Percentiles rank a stretch among this genome's conserved stretches.
Conservation (phyloP, 1,139 yeast species). For the Debaryomyces coudertii region DNA sequence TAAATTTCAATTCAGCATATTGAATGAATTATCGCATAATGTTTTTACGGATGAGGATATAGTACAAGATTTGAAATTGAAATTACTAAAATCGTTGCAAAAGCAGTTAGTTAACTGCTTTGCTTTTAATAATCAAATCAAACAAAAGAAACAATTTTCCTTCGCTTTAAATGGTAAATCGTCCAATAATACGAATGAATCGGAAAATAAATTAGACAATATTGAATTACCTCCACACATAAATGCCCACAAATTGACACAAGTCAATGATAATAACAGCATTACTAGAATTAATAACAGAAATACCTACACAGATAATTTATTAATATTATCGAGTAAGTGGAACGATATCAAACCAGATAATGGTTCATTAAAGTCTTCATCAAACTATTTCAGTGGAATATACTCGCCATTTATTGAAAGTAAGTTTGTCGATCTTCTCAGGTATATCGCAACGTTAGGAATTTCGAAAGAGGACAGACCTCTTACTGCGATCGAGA, state of each 20-base stretch:
- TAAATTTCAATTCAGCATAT: conserved; percentile 33
- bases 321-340: conserved; percentile 22
- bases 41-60: conserved; percentile 10
- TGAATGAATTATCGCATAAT: conserved; percentile 21
- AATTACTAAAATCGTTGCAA: conserved; percentile 20
- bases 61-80: conserved; percentile 16
- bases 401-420: conserved; percentile 21
- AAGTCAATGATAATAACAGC: conserved; percentile 8
- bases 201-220: conserved; percentile 34
- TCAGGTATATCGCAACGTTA: conserved; percentile 18
- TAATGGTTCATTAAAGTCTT: not conserved
- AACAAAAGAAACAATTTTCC: conserved; percentile 15
- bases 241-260: conserved; percentile 29
- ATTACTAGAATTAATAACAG: conserved; percentile 2
- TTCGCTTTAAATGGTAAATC: conserved; percentile 12
- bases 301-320: conserved; percentile 20
- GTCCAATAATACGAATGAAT: conserved; percentile 4
- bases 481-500: conserved; percentile 17
- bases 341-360: conserved; percentile 13
- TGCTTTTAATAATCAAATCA: conserved; percentile 16
- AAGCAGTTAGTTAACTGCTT: conserved; percentile 22
- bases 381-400: conserved; percentile 16
- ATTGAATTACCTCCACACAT: conserved; percentile 46
- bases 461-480: conserved; percentile 6
- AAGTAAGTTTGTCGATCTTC: conserved; percentile 16